Percentiles rank a stretch among this genome's conserved stretches.
phyloP scores from a whole-genome alignment of 2,329 filamentous ascomycete genomes.

The Curvularia hawaiiensis region DNA sequence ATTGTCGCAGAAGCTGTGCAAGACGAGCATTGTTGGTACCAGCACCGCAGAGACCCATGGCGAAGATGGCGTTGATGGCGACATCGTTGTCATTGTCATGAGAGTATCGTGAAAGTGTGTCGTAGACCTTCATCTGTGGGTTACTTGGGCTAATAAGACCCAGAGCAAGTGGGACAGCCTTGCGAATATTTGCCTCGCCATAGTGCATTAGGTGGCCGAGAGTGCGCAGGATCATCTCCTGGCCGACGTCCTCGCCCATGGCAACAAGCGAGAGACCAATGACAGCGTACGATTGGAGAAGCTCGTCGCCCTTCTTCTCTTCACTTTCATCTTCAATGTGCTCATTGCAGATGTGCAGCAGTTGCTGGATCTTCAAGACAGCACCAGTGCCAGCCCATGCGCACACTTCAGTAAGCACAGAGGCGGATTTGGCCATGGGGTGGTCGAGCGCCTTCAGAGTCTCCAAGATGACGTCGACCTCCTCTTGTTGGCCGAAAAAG shows the following conservation, averaged over 20 bases:
- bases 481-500: constrained; percentile 96
- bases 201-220: constrained; percentile 99
- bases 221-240: constrained; percentile 97
- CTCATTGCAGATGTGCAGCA: constrained; percentile 97
- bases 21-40: constrained; percentile 98
- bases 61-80: constrained; percentile 97
- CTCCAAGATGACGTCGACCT: constrained; percentile 97
- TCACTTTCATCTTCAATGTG: constrained; percentile 93
- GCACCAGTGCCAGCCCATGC: constrained; percentile 98
- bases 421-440: constrained; percentile 95
- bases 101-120: constrained; percentile 94
- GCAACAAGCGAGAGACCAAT: constrained; percentile 91
- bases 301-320: constrained; percentile 87
- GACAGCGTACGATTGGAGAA: constrained; percentile 95
- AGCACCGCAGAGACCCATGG: constrained; percentile 95
- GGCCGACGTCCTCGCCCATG: constrained; percentile 98
- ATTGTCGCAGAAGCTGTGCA: constrained; percentile 89
- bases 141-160: constrained; percentile 96
- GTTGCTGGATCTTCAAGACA: constrained; percentile 94
- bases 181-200: constrained; percentile 94
- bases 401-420: constrained; percentile 92
- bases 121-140: constrained; percentile 99
- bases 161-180: constrained; percentile 95
- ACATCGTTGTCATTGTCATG: constrained; percentile 99
- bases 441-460: constrained; percentile 97